Base-by-base conservation (phyloP, 208 protist species). In the Leishmania aethiopica region DNA sequence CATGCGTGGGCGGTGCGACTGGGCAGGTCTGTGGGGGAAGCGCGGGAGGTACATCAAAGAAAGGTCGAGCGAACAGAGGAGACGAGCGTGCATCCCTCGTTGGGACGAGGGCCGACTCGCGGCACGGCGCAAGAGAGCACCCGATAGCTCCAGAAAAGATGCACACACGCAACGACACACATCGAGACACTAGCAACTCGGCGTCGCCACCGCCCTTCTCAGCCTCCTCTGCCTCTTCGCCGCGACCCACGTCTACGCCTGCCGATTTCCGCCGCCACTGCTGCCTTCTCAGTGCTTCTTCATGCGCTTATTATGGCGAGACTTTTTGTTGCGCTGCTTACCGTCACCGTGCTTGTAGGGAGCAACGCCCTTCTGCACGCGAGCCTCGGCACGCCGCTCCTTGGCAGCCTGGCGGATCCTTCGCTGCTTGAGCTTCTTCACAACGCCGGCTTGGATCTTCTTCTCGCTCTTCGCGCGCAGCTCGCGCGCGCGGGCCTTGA, bases 381-480 rank as follows among this genome's bases (percentile, higher is more conserved):
- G 88, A n/a, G 89, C 81, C n/a, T 80, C 91, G 7, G 90, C 90
- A 37, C 95, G 93, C 59, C 80, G 79, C 86, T 92, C 91, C 81
- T 90, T 91, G 1, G 84, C 76, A 4, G 95, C 90, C 37, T 93
- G 89, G 42, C 95, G 84, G 2, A 98, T 84, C 89, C 95, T 96
- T 42, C 87, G 87, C 87, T 95, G 92, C 86, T 98, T 98, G 40
- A 96, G 84, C 82, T 98, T 96, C 86, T 96, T 96, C 55, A 98
- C 86, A 0, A 90, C 86, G 35, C 93, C 93, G 1, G 91, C 92
- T 78, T 96, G 83, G 2, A 98, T 67, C 86, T 94, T 95, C 86
- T 96, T 93, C 81, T 93, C 89, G 22, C 81, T 79, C 91, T 96
- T 96, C 84, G 88, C 85, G 66, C 91, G 86, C 84, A 92, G 74